phyloP scores from a whole-genome alignment of 352 stramenopile genomes.

The Phytophthora cactorum region DNA sequence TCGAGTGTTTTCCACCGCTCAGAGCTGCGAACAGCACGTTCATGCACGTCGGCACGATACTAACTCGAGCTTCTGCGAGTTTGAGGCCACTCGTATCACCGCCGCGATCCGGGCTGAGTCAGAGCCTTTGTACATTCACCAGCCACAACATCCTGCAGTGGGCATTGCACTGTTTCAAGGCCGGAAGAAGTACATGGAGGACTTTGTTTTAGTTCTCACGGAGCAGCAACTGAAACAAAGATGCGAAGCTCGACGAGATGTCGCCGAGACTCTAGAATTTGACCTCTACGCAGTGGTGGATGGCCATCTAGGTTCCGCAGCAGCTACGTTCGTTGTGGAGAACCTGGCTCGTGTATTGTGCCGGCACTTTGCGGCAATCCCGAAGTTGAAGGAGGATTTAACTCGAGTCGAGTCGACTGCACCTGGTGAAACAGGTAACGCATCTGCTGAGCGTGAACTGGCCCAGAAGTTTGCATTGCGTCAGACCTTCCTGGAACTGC shows the following conservation, averaged over 20 bases:
- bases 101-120: slow-evolving; percentile 35
- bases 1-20: slow-evolving; percentile 66
- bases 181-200: slow-evolving; percentile 94
- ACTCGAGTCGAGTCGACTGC: neutral
- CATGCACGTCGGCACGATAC: slow-evolving; percentile 51
- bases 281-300: slow-evolving; percentile 96
- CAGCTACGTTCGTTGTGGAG: slow-evolving; percentile 81
- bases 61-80: slow-evolving; percentile 61
- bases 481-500: slow-evolving; percentile 78
- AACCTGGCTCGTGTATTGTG: slow-evolving; percentile 47
- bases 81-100: slow-evolving; percentile 41
- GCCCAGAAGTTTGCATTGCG: slow-evolving; percentile 64
- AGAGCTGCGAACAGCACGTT: slow-evolving; percentile 66
- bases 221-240: slow-evolving; percentile 33
- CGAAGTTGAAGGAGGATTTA: slow-evolving; percentile 9
- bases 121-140: slow-evolving; percentile 9
- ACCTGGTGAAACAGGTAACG: neutral
- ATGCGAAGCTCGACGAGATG: neutral
- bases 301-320: slow-evolving; percentile 92
- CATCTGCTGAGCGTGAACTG: slow-evolving; percentile 38
- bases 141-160: slow-evolving; percentile 26
- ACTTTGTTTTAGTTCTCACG: slow-evolving; percentile 58
- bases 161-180: slow-evolving; percentile 88
- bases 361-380: slow-evolving; percentile 38
- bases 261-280: slow-evolving; percentile 39